phyloP scores from a whole-genome alignment of 2,329 filamentous ascomycete species.

The Fusarium beomiforme region DNA sequence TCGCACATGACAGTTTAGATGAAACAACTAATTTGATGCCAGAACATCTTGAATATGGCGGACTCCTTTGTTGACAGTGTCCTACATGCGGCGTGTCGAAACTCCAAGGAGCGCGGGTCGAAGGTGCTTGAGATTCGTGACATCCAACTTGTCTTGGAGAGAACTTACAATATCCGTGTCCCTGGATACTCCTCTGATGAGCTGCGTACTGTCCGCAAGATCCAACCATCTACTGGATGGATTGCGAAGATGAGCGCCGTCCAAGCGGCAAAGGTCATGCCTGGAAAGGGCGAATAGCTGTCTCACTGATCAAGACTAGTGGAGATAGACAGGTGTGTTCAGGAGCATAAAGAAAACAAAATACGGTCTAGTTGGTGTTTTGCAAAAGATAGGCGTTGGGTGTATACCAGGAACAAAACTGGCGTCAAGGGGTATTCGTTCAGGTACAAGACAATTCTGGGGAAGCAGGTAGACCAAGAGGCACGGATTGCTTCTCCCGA shows the following conservation, averaged over 20 bases:
- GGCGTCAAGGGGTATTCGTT: constrained; percentile 18
- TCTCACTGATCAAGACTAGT: not conserved
- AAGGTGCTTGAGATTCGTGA: constrained; percentile 91
- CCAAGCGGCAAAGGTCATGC: constrained; percentile 87
- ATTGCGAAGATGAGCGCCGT: constrained; percentile 97
- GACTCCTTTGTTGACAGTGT: constrained; percentile 97
- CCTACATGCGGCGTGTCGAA: constrained; percentile 84
- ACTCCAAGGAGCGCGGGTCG: constrained; percentile 91
- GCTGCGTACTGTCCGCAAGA: constrained; percentile 91
- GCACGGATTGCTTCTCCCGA: not conserved
- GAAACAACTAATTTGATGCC: constrained; percentile 32
- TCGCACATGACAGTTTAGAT: not conserved
- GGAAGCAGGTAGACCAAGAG: not conserved
- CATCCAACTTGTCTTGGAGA: constrained; percentile 83
- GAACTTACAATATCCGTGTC: constrained; percentile 89
- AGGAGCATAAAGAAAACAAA: not conserved
- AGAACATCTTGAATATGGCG: constrained; percentile 89
- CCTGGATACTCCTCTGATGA: constrained; percentile 96
- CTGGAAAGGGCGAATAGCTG: constrained; percentile 64
- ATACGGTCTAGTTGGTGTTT: constrained; percentile 1
- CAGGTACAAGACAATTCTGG: not conserved
- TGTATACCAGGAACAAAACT: constrained; percentile 36
- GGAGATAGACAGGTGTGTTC: not conserved
- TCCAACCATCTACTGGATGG: constrained; percentile 88
- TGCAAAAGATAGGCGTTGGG: constrained; percentile 35